Evolutionary conservation across 495 filamentous ascomycete species (phyloP), one percentile per base, ranked within the genome.

Genomic region (Glonium stellatum): DNA sequence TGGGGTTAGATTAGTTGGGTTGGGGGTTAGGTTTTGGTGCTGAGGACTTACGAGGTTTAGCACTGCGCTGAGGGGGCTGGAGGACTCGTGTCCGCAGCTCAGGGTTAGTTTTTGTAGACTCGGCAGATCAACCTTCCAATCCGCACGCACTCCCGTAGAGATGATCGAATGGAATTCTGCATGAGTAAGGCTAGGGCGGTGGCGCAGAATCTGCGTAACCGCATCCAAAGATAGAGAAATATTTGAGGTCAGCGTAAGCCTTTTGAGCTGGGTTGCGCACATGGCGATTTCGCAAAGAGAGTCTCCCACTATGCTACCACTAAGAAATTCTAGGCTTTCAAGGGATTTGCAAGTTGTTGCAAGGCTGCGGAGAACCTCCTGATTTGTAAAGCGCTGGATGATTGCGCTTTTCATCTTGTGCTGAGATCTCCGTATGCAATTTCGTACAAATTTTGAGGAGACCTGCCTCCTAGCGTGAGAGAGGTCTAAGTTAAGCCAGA

Each of bases 401-500:
- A 72, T 77, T 21, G 76, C 67, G 58, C 71, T 70, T 1, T 68
- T 68, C 41, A 73, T 72, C 0, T 75, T 76, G 22, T 72, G 71
- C 27, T 71, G 35, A 23, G 61, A 61, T 22, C 46, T 37, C n/a
- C 18, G 68, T 31, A 83, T 75, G 62, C 73, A 81, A 21, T 73
- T 68, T 10, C 72, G 63, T 21, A 82, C 62, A 15, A 78, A 74
- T 1, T 64, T 64, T 58, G 70, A 71, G 9, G 61, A 59, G 9
- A 82, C 74, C 21, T 72, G 72, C 61, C 65, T 62, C 34, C 70
- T 72, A 11, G 78, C 77, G 0, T 64, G 63, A 4, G 72, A 75
- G 23, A 85, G 70, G 58, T 84, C 80, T 9, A 86, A 65, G 41
- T 77, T 58, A 57, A 69, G 75, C 82, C 82, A 86, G 0, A 83